These are phyloP conservation scores for Botrytis hyacinthi DNA, from an alignment of 2,329 filamentous ascomycete genomes.

Conservation along the genomic window DNA sequence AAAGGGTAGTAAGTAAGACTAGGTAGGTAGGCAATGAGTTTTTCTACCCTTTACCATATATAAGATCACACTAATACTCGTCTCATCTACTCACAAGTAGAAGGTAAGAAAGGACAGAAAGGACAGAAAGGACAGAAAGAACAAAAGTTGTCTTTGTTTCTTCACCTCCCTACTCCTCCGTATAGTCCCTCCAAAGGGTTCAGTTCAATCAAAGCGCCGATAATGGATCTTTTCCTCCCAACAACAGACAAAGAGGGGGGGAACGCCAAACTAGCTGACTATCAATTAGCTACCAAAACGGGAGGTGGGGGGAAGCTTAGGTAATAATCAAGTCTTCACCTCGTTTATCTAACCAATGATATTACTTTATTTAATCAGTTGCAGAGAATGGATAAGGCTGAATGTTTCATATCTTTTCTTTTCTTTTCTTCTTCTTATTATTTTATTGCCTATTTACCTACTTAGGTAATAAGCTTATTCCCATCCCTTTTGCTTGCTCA, in stretches of 20 bases:
- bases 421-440: neutral
- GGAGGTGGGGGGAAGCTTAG: neutral
- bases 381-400: neutral
- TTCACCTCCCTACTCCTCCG: neutral
- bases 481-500: too few species aligned
- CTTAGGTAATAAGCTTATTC: too few species aligned
- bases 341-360: neutral
- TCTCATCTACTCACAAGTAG: neutral
- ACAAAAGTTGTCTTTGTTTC: neutral
- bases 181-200: neutral
- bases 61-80: neutral
- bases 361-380: neutral
- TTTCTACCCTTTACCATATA: neutral
- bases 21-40: too few species aligned
- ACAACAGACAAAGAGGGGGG: neutral
- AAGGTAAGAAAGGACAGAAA: too few species aligned
- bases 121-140: too few species aligned
- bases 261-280: neutral
- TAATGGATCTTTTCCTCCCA: neutral
- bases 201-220: too few species aligned
- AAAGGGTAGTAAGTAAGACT: too few species aligned
- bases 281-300: neutral
- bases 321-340: neutral
- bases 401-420: neutral
- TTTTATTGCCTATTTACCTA: too few species aligned